These are phyloP conservation scores for Abelmoschus esculentus DNA, from an alignment of 345 rosid genomes.

Conservation along the genomic window DNA sequence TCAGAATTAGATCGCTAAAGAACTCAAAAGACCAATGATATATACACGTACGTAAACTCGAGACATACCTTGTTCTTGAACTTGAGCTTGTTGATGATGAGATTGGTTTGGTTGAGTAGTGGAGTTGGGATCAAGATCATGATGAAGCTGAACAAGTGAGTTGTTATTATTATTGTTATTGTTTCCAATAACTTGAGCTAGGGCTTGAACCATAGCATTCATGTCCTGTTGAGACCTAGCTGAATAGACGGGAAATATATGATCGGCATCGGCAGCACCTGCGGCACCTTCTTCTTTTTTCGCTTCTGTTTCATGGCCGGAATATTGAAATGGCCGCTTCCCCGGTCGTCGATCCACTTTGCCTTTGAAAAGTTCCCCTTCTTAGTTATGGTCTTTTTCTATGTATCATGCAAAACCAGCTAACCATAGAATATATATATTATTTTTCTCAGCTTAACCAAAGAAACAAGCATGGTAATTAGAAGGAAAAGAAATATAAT, in stretches of 20 bases:
- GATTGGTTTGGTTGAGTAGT: constrained; percentile 7
- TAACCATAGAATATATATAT: not conserved
- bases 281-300: constrained; percentile 9
- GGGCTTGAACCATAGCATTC: constrained; percentile 62
- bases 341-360: constrained; percentile 49
- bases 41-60: no score
- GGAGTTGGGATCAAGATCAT: constrained; percentile 11
- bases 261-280: not conserved
- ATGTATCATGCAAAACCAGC: not conserved
- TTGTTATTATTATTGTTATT: constrained; percentile 8
- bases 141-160: constrained; percentile 18
- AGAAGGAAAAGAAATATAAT: not conserved
- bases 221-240: constrained; percentile 65
- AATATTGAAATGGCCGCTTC: constrained; percentile 39
- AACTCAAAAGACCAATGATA: not conserved
- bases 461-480: not conserved
- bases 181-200: constrained; percentile 59
- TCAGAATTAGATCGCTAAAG: constrained; percentile 6
- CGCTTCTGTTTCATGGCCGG: constrained; percentile 32
- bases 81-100: not conserved
- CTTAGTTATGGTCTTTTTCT: not conserved
- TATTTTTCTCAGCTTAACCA: not conserved
- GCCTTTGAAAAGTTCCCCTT: not conserved
- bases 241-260: constrained; percentile 46
- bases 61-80: constrained; percentile 24